Evolutionary conservation across 2,329 filamentous ascomycete species (phyloP).

Genomic region (Sclerotinia glacialis): DNA sequence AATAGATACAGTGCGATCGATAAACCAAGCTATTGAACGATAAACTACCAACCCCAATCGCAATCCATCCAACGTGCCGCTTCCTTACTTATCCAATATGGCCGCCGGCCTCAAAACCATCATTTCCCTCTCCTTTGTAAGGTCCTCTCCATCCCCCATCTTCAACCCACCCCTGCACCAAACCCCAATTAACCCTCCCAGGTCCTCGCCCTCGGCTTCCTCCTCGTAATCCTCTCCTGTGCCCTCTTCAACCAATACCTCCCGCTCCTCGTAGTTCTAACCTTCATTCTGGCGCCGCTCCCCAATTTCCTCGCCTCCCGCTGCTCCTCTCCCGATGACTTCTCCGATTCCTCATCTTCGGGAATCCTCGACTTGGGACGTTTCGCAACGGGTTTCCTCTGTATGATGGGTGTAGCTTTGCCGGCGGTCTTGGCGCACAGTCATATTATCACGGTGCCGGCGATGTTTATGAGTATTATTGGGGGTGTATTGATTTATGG

Average conservation of each 20-base stretch:
- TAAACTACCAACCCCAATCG: background rate
- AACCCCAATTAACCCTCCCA: slow-evolving; percentile 38
- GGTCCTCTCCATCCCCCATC: slow-evolving; percentile 34
- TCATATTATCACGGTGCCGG: slow-evolving; percentile 73
- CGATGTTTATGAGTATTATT: slow-evolving; percentile 92
- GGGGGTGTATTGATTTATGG: slow-evolving; percentile 94
- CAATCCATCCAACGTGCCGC: slow-evolving; percentile 4
- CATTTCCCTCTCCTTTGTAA: slow-evolving; percentile 94
- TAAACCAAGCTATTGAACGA: background rate
- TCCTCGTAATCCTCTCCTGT: slow-evolving; percentile 96
- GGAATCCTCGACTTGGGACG: slow-evolving; percentile 89
- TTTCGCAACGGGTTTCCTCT: slow-evolving; percentile 92
- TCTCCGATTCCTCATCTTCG: slow-evolving; percentile 70
- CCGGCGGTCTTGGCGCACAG: slow-evolving; percentile 86
- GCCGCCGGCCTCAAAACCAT: slow-evolving; percentile 97
- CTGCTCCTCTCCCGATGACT: slow-evolving; percentile 91
- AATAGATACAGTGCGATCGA: background rate
- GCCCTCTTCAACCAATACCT: slow-evolving; percentile 94
- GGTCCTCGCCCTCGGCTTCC: slow-evolving; percentile 96
- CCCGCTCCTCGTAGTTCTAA: slow-evolving; percentile 90
- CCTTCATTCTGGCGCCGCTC: slow-evolving; percentile 87
- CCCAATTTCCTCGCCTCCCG: slow-evolving; percentile 95
- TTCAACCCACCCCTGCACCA: background rate
- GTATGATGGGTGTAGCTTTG: slow-evolving; percentile 94
- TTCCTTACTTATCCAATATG: slow-evolving; percentile 40